phyloP scores from a whole-genome alignment of 345 rosid species.

The Lumnitzera littorea region DNA sequence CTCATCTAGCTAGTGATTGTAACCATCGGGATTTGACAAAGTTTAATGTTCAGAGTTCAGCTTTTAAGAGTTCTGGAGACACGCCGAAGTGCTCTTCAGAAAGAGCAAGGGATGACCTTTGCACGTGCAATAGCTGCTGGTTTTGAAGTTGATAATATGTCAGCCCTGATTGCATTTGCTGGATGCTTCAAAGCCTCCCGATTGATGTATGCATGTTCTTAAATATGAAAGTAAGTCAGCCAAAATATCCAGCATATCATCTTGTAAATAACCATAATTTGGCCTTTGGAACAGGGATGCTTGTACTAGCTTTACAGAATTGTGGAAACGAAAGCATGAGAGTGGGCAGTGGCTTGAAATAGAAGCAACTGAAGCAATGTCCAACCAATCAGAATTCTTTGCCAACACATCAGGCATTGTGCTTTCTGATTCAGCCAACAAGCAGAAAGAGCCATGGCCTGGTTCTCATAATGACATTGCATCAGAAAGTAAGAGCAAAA shows the following conservation, averaged over 20 bases:
- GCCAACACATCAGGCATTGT: conserved; percentile 56
- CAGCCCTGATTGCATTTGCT: conserved; percentile 66
- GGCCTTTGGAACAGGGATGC: conserved; percentile 67
- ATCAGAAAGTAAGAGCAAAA: conserved; percentile 46
- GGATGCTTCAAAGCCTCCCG: conserved; percentile 88
- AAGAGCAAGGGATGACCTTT: conserved; percentile 99
- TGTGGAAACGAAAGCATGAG: conserved; percentile 97
- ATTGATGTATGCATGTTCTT: conserved; percentile 40
- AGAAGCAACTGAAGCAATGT: conserved; percentile 63
- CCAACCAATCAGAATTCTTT: conserved; percentile 48
- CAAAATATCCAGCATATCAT: not conserved
- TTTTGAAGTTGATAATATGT: conserved; percentile 73
- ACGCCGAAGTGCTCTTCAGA: conserved; percentile 66
- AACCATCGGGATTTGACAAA: conserved; percentile 1
- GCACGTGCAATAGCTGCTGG: conserved; percentile 99
- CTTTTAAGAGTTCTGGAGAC: conserved; percentile 88
- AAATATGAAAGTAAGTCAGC: not conserved
- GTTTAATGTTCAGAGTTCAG: conserved; percentile 48
- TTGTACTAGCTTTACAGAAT: conserved; percentile 56
- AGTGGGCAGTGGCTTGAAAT: conserved; percentile 90
- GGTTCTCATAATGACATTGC: conserved; percentile 20
- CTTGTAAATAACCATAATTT: not conserved
- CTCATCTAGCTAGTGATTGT: not conserved
- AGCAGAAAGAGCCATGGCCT: conserved; percentile 37
- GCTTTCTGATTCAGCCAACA: conserved; percentile 43